Percentiles rank a stretch among this genome's conserved stretches.
phyloP scores from a whole-genome alignment of 441 rosid species.

The Eruca vesicaria region DNA sequence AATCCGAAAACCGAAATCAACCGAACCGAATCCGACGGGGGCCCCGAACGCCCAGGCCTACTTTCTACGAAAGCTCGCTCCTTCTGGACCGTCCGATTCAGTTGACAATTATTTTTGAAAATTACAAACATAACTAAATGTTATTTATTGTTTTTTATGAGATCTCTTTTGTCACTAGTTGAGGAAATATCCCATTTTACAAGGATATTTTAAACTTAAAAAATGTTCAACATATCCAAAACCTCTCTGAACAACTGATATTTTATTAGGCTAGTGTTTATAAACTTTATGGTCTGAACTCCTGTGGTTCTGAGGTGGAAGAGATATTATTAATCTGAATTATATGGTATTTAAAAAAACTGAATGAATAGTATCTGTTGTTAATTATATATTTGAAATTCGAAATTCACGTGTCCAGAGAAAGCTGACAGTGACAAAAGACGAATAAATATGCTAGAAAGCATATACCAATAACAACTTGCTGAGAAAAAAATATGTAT shows the following conservation, averaged over 20 bases:
- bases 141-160: background rate
- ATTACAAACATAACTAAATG: background rate
- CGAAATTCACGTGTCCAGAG: background rate
- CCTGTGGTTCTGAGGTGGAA: background rate
- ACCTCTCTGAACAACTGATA: background rate
- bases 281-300: background rate
- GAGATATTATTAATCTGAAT: background rate
- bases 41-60: no score
- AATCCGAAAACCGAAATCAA: no score
- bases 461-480: background rate
- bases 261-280: background rate
- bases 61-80: background rate
- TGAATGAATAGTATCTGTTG: background rate
- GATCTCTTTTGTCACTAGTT: background rate
- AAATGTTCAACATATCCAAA: background rate
- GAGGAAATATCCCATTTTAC: background rate
- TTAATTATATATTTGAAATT: background rate
- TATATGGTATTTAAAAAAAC: background rate
- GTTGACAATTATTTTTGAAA: slow-evolving; percentile 2
- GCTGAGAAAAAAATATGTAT: background rate
- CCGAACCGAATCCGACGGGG: no score
- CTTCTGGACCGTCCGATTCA: slow-evolving; percentile 26
- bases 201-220: background rate
- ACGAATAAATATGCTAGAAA: background rate
- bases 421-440: slow-evolving; percentile 1